Evolutionary conservation across 441 rosid species (phyloP).

Genomic region (Gossypium aridum): DNA sequence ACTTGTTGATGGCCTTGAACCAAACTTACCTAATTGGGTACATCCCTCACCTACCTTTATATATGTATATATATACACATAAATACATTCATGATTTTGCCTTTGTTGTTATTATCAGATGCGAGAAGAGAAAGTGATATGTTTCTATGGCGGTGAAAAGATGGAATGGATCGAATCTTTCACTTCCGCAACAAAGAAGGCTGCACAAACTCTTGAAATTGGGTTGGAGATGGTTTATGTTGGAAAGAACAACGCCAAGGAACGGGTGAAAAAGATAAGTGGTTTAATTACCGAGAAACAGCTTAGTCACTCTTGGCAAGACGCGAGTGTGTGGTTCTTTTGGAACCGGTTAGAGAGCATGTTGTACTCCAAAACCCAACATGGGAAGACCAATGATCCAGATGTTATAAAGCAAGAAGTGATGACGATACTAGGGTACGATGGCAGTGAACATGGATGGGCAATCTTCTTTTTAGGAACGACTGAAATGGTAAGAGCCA

Average conservation of each 20-base stretch:
- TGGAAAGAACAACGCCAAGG: conserved; percentile 22
- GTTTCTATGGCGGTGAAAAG: conserved; percentile 34
- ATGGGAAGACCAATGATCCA: neutral
- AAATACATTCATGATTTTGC: neutral
- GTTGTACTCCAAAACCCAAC: conserved; percentile 30
- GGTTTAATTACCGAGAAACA: neutral
- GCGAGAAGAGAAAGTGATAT: conserved; percentile 15
- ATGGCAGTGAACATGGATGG: conserved; percentile 36
- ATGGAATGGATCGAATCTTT: conserved; percentile 31
- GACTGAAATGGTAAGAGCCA: conserved; percentile 20
- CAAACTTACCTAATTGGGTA: conserved; percentile 21
- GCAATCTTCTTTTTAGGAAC: conserved; percentile 22
- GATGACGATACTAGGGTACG: conserved; percentile 21
- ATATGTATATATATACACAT: neutral
- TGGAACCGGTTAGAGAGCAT: conserved; percentile 43
- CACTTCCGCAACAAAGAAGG: conserved; percentile 17
- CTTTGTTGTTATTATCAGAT: conserved; percentile 13
- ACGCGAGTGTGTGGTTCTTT: conserved; percentile 20
- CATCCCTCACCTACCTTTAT: neutral
- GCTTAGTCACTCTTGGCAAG: conserved; percentile 18
- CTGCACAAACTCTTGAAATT: conserved; percentile 11
- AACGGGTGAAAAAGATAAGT: conserved; percentile 15
- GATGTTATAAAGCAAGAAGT: conserved; percentile 23
- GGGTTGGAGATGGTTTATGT: conserved; percentile 15
- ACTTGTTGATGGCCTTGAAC: conserved; percentile 23